Conservation (phyloP, 345 rosid genomes). For the Dimocarpus longan region DNA sequence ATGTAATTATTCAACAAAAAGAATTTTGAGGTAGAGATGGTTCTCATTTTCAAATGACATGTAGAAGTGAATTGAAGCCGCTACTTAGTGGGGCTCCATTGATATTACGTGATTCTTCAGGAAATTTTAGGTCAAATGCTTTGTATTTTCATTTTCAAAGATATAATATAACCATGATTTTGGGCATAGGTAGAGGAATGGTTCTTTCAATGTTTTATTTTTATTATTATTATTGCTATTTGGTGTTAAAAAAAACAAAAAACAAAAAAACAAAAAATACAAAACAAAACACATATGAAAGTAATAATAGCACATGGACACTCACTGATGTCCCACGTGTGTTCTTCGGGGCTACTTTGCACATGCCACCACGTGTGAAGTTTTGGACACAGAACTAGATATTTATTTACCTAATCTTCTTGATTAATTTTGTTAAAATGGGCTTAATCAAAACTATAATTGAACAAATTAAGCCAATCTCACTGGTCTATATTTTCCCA, state of each 20-base stretch:
- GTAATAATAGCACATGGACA: not conserved
- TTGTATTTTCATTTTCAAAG: slow-evolving; percentile 15
- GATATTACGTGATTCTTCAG: slow-evolving; percentile 10
- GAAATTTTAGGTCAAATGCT: slow-evolving; percentile 22
- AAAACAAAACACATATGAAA: not conserved
- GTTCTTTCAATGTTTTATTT: slow-evolving; percentile 22
- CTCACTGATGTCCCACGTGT: slow-evolving; percentile 1
- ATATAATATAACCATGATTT: slow-evolving; percentile 18
- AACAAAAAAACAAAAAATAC: too few relatives aligned
- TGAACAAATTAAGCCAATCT: too few relatives aligned
- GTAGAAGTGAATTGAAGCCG: slow-evolving; percentile 7
- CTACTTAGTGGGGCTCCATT: slow-evolving; percentile 21
- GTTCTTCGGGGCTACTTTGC: not conserved
- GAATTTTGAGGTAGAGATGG: not conserved
- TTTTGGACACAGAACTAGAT: not conserved
- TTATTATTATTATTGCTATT: not conserved
- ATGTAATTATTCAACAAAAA: not conserved
- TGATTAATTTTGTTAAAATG: not conserved
- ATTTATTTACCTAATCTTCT: slow-evolving; percentile 2
- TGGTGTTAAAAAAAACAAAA: too few relatives aligned
- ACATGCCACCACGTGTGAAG: slow-evolving; percentile 16
- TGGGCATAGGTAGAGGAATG: slow-evolving; percentile 28
- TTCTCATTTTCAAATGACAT: slow-evolving; percentile 15
- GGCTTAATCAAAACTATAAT: not conserved
- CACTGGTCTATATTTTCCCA: too few relatives aligned